Evolutionary conservation across 805 yeast genomes (phyloP), one percentile per base, ranked within the genome.

Genomic region (Priceomyces fermenticarens): DNA sequence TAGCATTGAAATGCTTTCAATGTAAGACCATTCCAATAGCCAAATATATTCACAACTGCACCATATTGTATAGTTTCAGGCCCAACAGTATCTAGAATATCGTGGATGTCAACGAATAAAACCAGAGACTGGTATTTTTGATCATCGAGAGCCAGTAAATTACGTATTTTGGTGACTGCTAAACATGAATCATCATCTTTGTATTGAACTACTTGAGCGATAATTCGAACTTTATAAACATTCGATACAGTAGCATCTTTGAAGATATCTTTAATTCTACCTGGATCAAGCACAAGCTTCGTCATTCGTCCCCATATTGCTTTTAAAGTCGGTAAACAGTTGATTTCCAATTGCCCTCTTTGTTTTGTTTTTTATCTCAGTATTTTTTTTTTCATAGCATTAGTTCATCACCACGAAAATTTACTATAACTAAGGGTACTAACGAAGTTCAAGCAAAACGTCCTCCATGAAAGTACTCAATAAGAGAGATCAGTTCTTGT

Each of bases 401-500:
- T n/a, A 20, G 8, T 4, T 20, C 25, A 20, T 20, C 25, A 20
- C 8, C 8, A 20, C 4, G 25, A 20, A 20, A 20, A 20, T 20
- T 20, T 20, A 20, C 25, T 20, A 20, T 20, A 20, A 20, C 25
- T 20, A 5, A 20, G 25, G 25, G 8, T 20, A 20, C 4, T 20
- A 20, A 20, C 4, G 25, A 20, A 20, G 8, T 8, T 20, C 8
- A 20, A 8, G 25, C 25, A 20, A 8, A 4, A 20, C 25, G 25
- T 20, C 25, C 25, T 4, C 14, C 4, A 71, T 72, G 77, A 63
- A 70, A 58, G 65, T 75, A 3, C 59, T 75, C 25, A 57, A 61
- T 20, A 72, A 68, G 31, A 62, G 88, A 43, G 84, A 80, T 34
- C 72, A 75, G 41, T 69, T 85, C 43, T 63, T 85, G 28, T 76